Base-by-base conservation (phyloP, 78 protist species). In the Tieghemostelium lacteum region DNA sequence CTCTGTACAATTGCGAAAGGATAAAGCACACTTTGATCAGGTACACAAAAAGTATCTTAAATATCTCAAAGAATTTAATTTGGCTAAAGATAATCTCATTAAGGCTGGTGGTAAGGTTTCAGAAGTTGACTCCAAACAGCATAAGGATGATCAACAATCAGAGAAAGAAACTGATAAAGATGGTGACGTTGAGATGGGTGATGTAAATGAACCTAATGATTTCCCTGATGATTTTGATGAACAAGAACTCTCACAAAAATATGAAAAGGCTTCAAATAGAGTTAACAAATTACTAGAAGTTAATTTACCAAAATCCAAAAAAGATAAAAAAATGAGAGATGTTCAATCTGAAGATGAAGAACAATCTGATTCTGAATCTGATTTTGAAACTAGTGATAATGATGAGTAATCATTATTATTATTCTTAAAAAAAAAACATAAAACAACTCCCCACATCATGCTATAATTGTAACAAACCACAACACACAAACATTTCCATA, bases 111-210 rank as follows among this genome's bases (percentile, higher is more conserved):
- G 50, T 16, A 63, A 16, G 3, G 73, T 2, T 39, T 3, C 22
- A 37, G 55, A 67, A 3, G 36, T 7, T 34, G 83, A 77, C 3
- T 7, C 17, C 7, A n/a, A 71, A 50, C 42, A 36, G 61, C 33
- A 71, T 28, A 57, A 62, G 28, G 45, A 22, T 45, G 50, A 39
- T 20, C 29, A 37, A 28, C 60, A 12, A 54, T 75, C 74, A 20
- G 37, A 58, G 10, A 64, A 29, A 28, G 85, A 73, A 28, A 37
- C 26, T 24, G 73, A 54, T 36, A 69, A 78, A 29, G 75, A 66
- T 37, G 75, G 62, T 14, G 62, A 29, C 22, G 29, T 20, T 49
- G n/a, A 67, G 16, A 42, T 34, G 37, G 24, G 40, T 39, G 3
- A 37, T 12, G n/a, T 10, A 6, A 45, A 6, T 20, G 39, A 28